Evolutionary conservation across 352 stramenopile genomes (phyloP).

Genomic region (Phytophthora chlamydospora): DNA sequence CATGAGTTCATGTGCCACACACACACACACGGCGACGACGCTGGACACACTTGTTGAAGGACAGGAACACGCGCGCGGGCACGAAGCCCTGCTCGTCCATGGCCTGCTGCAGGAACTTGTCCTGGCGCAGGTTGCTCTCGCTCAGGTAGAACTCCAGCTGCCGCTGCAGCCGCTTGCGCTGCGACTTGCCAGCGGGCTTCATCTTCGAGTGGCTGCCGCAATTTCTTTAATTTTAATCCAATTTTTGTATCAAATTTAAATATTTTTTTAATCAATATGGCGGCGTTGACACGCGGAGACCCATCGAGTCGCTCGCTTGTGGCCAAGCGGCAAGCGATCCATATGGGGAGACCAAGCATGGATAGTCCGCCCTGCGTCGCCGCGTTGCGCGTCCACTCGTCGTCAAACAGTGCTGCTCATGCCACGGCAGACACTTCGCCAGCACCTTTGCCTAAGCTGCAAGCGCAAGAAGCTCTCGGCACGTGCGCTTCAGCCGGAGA

Average conservation of each 20-base stretch:
- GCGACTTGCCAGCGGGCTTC: constrained; percentile 50
- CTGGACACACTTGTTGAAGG: constrained; percentile 62
- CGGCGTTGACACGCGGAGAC: no score
- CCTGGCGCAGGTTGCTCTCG: constrained; percentile 75
- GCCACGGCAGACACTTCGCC: no score
- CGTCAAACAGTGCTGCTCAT: constrained; percentile 27
- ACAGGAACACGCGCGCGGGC: constrained; percentile 57
- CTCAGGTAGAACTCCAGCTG: constrained; percentile 88
- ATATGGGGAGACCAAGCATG: constrained; percentile 26
- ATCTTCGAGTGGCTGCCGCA: constrained; percentile 14
- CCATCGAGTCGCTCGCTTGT: constrained; percentile 2
- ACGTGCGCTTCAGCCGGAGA: no score
- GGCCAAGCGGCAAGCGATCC: constrained; percentile 13
- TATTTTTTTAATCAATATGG: no score
- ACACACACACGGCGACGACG: neutral
- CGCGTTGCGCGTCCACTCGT: constrained; percentile 26
- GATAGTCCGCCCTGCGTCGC: constrained; percentile 32
- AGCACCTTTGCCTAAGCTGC: no score
- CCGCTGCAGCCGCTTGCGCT: constrained; percentile 73
- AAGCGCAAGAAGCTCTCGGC: neutral
- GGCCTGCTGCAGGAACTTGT: constrained; percentile 81
- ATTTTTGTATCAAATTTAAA: no score
- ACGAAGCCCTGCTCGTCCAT: constrained; percentile 77
- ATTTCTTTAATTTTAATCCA: no score
- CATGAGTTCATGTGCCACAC: constrained; percentile 4